A percentile compares a stretch with the other conserved stretches of the same genome.
Conservation (phyloP, 257 asterid genomes). For the Solanum gandarillasii region DNA sequence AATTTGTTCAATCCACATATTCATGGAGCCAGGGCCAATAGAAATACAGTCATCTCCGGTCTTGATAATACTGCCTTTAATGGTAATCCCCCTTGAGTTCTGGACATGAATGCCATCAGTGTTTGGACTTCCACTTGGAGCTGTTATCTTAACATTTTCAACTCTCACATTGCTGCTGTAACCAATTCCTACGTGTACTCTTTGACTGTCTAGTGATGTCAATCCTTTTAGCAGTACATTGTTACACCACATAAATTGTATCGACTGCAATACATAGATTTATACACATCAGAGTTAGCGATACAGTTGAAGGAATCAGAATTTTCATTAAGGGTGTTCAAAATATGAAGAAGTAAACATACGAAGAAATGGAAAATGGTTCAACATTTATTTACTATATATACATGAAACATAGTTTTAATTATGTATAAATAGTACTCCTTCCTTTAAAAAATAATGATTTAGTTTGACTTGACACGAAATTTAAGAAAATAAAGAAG, state of each 20-base stretch:
- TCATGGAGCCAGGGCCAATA: not conserved
- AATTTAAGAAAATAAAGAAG: too few species aligned
- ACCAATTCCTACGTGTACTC: not conserved
- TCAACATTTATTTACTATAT: too few species aligned
- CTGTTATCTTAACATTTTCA: not conserved
- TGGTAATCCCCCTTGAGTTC: not conserved
- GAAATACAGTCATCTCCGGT: not conserved
- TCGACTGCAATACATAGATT: not conserved
- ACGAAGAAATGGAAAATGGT: too few species aligned
- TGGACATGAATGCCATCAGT: conserved; percentile 1
- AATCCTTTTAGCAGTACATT: not conserved
- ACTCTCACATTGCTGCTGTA: conserved; percentile 3
- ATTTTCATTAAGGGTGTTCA: not conserved
- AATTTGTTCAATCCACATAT: not conserved
- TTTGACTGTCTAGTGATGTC: conserved; percentile 1
- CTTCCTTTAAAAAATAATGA: too few species aligned
- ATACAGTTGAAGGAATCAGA: fast-evolving
- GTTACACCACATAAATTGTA: not conserved
- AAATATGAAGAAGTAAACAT: too few species aligned
- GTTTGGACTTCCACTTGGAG: conserved; percentile 2
- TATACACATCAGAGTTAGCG: too few species aligned
- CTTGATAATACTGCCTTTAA: not conserved
- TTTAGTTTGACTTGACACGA: too few species aligned
- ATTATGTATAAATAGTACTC: too few species aligned
- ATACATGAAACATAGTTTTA: too few species aligned